Conservation (phyloP, 805 yeast species). For the Cyberlindnera subsufficiens region DNA sequence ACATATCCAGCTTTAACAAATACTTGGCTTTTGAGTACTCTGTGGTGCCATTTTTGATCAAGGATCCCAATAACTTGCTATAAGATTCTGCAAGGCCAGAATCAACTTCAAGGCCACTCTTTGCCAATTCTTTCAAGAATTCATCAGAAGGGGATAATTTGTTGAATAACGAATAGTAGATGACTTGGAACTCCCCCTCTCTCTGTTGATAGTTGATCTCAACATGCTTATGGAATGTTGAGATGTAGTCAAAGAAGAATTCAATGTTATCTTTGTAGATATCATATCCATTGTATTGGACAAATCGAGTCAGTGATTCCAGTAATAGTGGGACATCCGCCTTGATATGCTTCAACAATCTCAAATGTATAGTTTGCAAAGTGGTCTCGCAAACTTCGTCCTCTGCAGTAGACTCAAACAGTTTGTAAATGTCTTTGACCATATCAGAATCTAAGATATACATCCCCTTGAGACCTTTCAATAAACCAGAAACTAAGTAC, state of each 20-base stretch:
- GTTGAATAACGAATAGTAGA: slow-evolving; percentile 22
- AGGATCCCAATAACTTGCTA: slow-evolving; percentile 21
- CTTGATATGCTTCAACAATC: slow-evolving; percentile 36
- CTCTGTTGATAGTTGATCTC: background rate
- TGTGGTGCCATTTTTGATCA: slow-evolving; percentile 13
- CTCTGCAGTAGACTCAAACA: slow-evolving; percentile 37
- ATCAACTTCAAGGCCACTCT: slow-evolving; percentile 10
- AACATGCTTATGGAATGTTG: slow-evolving; percentile 13
- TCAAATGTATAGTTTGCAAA: slow-evolving; percentile 46
- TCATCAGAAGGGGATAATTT: slow-evolving; percentile 8
- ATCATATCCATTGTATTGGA: slow-evolving; percentile 26
- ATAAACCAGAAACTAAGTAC: slow-evolving; percentile 51
- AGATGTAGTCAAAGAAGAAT: slow-evolving; percentile 32
- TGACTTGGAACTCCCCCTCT: slow-evolving; percentile 20
- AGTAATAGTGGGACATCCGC: slow-evolving; percentile 18
- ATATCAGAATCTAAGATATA: slow-evolving; percentile 23
- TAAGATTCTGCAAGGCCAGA: slow-evolving; percentile 9
- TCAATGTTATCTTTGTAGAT: slow-evolving; percentile 32
- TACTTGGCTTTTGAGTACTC: slow-evolving; percentile 19
- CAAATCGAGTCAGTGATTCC: slow-evolving; percentile 16
- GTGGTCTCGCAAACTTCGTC: slow-evolving; percentile 47
- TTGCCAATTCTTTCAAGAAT: slow-evolving; percentile 25
- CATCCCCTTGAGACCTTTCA: slow-evolving; percentile 39
- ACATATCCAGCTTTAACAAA: slow-evolving; percentile 21
- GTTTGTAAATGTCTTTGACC: slow-evolving; percentile 24